These are phyloP conservation scores for Fraxinus velutina DNA, from an alignment of 305 asterid species.

Conservation along the genomic window DNA sequence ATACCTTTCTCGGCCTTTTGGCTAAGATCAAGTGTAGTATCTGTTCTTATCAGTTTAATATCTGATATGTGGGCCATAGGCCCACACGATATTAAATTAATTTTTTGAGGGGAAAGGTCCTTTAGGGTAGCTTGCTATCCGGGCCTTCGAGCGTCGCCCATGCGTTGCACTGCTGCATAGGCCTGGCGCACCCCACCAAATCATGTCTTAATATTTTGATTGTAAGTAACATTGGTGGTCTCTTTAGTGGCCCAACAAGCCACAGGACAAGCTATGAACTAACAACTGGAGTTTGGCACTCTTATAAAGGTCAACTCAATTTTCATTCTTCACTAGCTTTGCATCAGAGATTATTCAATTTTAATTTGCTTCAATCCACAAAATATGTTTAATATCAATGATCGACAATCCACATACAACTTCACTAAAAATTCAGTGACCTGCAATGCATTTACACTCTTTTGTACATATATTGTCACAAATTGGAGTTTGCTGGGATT, in stretches of 20 bases:
- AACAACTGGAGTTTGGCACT: too few relatives aligned
- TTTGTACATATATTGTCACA: background rate
- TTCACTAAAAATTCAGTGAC: background rate
- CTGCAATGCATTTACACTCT: background rate
- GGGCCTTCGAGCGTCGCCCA: background rate
- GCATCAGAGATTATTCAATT: background rate
- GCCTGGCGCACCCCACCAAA: background rate
- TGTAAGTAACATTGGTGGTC: too few relatives aligned
- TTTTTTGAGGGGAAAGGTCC: background rate
- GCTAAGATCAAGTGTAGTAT: slow-evolving; percentile 98
- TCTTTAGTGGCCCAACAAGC: background rate
- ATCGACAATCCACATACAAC: background rate
- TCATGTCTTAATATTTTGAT: background rate
- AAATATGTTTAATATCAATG: background rate
- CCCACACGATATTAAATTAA: background rate
- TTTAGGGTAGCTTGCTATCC: background rate
- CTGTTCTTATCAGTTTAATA: slow-evolving; percentile 88
- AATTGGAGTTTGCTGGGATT: slow-evolving; percentile 42
- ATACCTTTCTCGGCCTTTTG: slow-evolving; percentile 99
- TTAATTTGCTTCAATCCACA: background rate
- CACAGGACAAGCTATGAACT: background rate
- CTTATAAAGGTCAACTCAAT: background rate
- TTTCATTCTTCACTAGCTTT: background rate
- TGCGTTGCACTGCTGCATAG: background rate
- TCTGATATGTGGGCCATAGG: slow-evolving; percentile 41